Conservation (phyloP, 2,329 filamentous ascomycete genomes). For the Talaromyces sp. region DNA sequence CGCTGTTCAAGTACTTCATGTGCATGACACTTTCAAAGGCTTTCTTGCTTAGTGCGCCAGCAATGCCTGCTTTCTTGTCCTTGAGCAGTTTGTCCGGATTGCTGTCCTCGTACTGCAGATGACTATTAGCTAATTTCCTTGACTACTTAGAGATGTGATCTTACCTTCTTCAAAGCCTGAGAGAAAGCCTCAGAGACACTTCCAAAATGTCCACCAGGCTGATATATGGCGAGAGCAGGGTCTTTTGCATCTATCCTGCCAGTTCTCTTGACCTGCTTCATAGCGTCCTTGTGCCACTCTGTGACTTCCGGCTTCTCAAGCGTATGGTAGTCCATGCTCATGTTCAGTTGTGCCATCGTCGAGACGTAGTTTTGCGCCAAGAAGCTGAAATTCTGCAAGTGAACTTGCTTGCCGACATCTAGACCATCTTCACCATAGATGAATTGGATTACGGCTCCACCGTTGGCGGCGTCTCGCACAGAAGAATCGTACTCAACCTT, state of each 20-base stretch:
- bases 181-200: constrained; percentile 89
- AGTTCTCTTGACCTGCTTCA: constrained; percentile 78
- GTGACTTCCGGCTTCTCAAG: constrained; percentile 67
- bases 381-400: constrained; percentile 87
- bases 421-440: constrained; percentile 95
- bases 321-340: constrained; percentile 54
- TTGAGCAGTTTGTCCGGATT: constrained; percentile 65
- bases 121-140: constrained; percentile 23
- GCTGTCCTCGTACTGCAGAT: constrained; percentile 66
- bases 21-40: constrained; percentile 81
- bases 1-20: constrained; percentile 86
- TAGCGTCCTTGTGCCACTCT: constrained; percentile 62
- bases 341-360: constrained; percentile 72
- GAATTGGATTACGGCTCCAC: constrained; percentile 90
- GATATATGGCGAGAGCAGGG: constrained; percentile 69
- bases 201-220: constrained; percentile 75
- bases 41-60: constrained; percentile 58
- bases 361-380: constrained; percentile 81
- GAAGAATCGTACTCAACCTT: constrained; percentile 91
- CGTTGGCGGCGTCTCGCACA: constrained; percentile 83
- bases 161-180: constrained; percentile 61
- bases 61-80: constrained; percentile 56
- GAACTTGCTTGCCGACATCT: constrained; percentile 91
- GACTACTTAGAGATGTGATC: constrained; percentile 20
- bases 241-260: constrained; percentile 67